Percentiles rank a stretch among this genome's conserved stretches.
Evolutionary conservation across 768 basidiomycete species (phyloP).

Genomic region (Mrakia hoshinonis): DNA sequence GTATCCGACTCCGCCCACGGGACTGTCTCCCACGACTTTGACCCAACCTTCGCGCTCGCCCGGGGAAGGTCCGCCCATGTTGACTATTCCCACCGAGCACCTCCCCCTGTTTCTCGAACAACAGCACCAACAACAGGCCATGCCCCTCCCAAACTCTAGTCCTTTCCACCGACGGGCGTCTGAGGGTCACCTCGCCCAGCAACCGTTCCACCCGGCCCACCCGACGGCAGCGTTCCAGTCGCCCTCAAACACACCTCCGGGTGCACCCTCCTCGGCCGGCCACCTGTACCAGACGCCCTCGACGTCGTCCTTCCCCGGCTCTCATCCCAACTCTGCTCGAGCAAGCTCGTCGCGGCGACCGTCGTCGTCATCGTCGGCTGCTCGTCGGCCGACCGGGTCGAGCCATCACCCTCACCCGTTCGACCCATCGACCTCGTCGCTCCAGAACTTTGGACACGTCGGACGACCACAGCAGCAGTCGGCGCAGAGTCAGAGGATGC

Average conservation of each 20-base stretch:
- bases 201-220: background rate
- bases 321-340: background rate
- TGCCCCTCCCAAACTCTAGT: background rate
- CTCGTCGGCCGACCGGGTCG: slow-evolving; percentile 1
- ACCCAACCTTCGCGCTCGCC: background rate
- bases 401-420: background rate
- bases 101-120: background rate
- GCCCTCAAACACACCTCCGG: background rate
- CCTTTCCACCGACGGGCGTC: background rate
- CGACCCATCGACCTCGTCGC: background rate
- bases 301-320: background rate
- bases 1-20: background rate
- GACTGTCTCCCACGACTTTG: background rate
- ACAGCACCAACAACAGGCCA: background rate
- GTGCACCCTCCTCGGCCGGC: background rate
- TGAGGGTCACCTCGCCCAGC: background rate
- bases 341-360: background rate
- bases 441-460: background rate
- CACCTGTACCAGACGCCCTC: background rate
- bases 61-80: background rate
- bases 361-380: background rate
- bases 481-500: background rate
- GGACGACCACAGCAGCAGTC: slow-evolving; percentile 4
- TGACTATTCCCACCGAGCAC: background rate
- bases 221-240: background rate